Percentiles rank a stretch among this genome's conserved stretches.
Evolutionary conservation across 495 filamentous ascomycete species (phyloP).

Genomic region (Cryomyces minteri): DNA sequence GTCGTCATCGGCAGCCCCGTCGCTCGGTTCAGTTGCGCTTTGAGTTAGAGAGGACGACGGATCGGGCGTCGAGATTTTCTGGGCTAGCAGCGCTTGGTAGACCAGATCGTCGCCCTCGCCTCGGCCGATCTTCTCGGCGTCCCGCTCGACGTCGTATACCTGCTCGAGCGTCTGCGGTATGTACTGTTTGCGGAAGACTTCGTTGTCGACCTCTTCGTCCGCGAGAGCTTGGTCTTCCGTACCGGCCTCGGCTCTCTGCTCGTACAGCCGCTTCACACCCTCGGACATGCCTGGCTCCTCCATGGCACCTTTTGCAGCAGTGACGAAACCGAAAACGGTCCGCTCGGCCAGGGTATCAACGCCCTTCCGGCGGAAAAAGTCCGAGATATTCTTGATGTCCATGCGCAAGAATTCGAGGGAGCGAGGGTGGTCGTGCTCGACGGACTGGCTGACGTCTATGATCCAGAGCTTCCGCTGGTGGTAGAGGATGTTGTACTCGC

Average conservation of each 20-base stretch:
- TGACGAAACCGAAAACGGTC: conserved; percentile 63
- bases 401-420: conserved; percentile 85
- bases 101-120: conserved; percentile 56
- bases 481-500: conserved; percentile 93
- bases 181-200: conserved; percentile 87
- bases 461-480: conserved; percentile 69
- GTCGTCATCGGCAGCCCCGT: conserved; percentile 18
- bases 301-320: conserved; percentile 31
- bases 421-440: conserved; percentile 88
- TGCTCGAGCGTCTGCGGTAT: conserved; percentile 89
- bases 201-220: conserved; percentile 41
- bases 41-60: background rate
- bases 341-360: conserved; percentile 62
- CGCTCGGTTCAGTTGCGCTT: background rate
- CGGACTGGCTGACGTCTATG: conserved; percentile 93
- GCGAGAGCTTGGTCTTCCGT: conserved; percentile 19
- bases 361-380: conserved; percentile 71
- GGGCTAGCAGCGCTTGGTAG: conserved; percentile 64
- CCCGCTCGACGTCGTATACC: conserved; percentile 89
- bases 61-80: conserved; percentile 30
- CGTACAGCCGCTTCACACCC: conserved; percentile 31
- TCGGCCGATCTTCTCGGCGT: conserved; percentile 54
- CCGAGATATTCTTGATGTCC: conserved; percentile 90
- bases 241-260: conserved; percentile 22
- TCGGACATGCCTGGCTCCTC: conserved; percentile 26